phyloP scores from a whole-genome alignment of 2,329 filamentous ascomycete genomes.

The Sclerotinia minor region DNA sequence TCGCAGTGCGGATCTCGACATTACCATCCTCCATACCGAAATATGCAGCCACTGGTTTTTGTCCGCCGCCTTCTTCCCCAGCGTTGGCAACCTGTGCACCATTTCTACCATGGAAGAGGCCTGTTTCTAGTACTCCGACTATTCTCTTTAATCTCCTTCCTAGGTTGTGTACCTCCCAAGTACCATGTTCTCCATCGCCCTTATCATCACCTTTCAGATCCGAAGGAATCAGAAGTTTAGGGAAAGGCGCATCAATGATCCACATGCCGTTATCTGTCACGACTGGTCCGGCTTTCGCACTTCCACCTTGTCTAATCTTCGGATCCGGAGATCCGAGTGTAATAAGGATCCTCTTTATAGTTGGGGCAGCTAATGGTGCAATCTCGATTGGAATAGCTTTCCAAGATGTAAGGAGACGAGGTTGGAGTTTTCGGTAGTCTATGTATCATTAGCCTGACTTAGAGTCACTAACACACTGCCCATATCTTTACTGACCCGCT shows the following conservation, averaged over 20 bases:
- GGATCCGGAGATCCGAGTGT: conserved; percentile 73
- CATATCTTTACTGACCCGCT: conserved; percentile 59
- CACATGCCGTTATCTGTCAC: conserved; percentile 85
- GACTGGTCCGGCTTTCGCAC: conserved; percentile 79
- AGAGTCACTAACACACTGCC: neutral
- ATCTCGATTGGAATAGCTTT: conserved; percentile 91
- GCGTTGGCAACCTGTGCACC: conserved; percentile 66
- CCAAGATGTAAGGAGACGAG: conserved; percentile 74
- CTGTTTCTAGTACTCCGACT: conserved; percentile 86
- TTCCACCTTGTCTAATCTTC: conserved; percentile 67
- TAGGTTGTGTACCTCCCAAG: conserved; percentile 78
- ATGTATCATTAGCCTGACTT: conserved; percentile 27
- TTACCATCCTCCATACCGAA: conserved; percentile 84
- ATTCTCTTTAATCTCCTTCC: conserved; percentile 75
- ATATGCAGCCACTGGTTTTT: conserved; percentile 92
- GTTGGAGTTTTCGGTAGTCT: conserved; percentile 89
- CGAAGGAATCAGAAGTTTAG: conserved; percentile 64
- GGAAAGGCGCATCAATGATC: conserved; percentile 91
- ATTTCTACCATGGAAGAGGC: conserved; percentile 82
- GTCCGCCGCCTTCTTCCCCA: conserved; percentile 65
- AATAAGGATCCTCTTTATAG: conserved; percentile 71
- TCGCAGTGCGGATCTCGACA: conserved; percentile 56
- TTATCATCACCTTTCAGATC: conserved; percentile 49
- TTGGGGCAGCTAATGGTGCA: conserved; percentile 76
- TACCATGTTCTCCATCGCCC: conserved; percentile 60